Conservation (phyloP, 108 stramenopile genomes). For the Mediolabrus comicus region DNA sequence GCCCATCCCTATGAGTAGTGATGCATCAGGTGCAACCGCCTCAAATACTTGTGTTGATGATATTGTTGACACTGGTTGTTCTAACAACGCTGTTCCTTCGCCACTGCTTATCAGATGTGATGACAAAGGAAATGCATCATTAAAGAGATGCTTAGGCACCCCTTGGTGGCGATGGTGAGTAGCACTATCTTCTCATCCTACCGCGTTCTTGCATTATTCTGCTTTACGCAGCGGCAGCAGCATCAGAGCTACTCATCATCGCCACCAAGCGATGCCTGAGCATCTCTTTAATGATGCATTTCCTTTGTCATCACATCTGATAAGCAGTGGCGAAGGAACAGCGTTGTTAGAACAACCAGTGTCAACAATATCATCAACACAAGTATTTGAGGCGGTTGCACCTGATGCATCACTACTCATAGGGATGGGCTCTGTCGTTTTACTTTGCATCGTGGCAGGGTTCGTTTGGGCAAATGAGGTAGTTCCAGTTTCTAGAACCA, state of each 20-base stretch:
- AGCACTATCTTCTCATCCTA: too few species aligned
- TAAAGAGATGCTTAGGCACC: not conserved
- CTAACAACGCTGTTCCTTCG: not conserved
- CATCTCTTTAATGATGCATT: not conserved
- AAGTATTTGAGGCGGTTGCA: slow-evolving; percentile 52
- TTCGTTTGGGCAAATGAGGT: slow-evolving; percentile 71
- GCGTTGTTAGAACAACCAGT: not conserved
- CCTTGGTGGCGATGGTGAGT: not conserved
- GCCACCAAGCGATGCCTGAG: not conserved
- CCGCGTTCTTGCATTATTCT: too few species aligned
- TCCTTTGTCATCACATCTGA: not conserved
- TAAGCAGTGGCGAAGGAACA: not conserved
- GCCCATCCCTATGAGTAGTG: slow-evolving; percentile 60
- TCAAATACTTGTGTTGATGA: slow-evolving; percentile 39
- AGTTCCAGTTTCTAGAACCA: slow-evolving; percentile 72
- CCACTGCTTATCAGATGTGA: not conserved
- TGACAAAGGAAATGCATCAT: not conserved
- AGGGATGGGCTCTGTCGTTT: slow-evolving; percentile 59
- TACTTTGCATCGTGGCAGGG: slow-evolving; percentile 51
- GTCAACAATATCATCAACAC: not conserved
- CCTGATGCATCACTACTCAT: slow-evolving; percentile 54
- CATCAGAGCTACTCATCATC: too few species aligned
- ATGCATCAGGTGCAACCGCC: slow-evolving; percentile 51
- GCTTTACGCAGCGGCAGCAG: too few species aligned
- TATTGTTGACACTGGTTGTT: not conserved